Conservation (phyloP, 108 stramenopile genomes). For the Fragilaria radians region DNA sequence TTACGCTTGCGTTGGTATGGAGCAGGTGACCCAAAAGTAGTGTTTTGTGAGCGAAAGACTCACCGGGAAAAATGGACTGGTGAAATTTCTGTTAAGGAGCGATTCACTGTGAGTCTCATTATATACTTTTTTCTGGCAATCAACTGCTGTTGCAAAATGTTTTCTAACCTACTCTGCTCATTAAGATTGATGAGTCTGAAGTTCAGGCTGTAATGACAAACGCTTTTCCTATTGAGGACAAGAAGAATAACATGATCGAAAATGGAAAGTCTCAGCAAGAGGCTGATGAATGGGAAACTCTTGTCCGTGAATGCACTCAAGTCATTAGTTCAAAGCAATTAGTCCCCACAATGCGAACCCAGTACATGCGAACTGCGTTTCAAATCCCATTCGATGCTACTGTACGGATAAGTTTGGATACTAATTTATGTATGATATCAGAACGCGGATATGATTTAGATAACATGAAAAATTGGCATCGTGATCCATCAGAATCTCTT, state of each 20-base stretch:
- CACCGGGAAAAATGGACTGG: constrained; percentile 98
- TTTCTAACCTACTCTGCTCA: neutral
- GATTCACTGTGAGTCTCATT: constrained; percentile 79
- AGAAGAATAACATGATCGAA: constrained; percentile 66
- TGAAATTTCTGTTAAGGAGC: constrained; percentile 93
- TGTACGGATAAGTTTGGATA: constrained; percentile 93
- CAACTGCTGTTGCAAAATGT: neutral
- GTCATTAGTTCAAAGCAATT: constrained; percentile 88
- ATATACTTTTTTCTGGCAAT: neutral
- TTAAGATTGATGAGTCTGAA: constrained; percentile 71
- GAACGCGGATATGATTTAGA: constrained; percentile 89
- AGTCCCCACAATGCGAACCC: constrained; percentile 92
- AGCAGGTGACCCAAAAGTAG: constrained; percentile 69
- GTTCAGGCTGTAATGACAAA: constrained; percentile 76
- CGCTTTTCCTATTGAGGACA: constrained; percentile 78
- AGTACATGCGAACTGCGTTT: constrained; percentile 96
- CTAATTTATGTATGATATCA: constrained; percentile 94
- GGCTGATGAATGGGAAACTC: constrained; percentile 79
- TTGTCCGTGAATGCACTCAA: constrained; percentile 86
- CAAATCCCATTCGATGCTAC: constrained; percentile 96
- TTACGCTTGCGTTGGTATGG: constrained; percentile 96
- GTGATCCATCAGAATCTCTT: constrained; percentile 75
- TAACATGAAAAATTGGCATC: constrained; percentile 88
- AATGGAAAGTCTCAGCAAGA: constrained; percentile 84
- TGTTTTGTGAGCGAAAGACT: constrained; percentile 98